These are phyloP conservation scores for Taphrina confusa DNA, from an alignment of 1,139 yeast species.

Conservation along the genomic window DNA sequence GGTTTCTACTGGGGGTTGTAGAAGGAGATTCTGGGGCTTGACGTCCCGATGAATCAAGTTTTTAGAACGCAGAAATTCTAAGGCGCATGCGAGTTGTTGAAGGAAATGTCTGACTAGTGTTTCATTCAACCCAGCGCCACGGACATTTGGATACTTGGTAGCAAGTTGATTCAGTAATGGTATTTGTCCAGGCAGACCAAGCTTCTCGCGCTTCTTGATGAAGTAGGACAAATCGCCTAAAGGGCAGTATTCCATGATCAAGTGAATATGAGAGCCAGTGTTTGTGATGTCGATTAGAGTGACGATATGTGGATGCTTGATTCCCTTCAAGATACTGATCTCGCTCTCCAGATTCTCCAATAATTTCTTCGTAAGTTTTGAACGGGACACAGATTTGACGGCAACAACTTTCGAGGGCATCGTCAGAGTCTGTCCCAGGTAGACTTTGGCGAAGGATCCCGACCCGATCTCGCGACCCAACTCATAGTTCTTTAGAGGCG, in stretches of 20 bases:
- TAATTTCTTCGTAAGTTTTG: constrained; percentile 80
- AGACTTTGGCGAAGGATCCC: constrained; percentile 94
- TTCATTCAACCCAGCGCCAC: constrained; percentile 73
- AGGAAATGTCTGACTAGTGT: constrained; percentile 78
- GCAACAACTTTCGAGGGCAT: constrained; percentile 68
- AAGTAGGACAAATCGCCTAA: constrained; percentile 89
- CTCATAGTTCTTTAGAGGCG: constrained; percentile 52
- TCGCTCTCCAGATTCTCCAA: constrained; percentile 89
- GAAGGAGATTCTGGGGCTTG: constrained; percentile 85
- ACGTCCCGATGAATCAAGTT: constrained; percentile 91
- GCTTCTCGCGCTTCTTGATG: constrained; percentile 71
- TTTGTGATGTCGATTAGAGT: constrained; percentile 67
- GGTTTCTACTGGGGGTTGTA: constrained; percentile 65
- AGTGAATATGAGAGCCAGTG: constrained; percentile 64
- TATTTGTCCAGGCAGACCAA: constrained; percentile 57
- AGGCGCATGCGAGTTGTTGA: constrained; percentile 81
- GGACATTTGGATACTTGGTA: constrained; percentile 79
- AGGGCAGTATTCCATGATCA: constrained; percentile 96
- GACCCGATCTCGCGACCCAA: constrained; percentile 81
- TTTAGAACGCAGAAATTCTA: constrained; percentile 74
- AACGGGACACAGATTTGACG: constrained; percentile 79
- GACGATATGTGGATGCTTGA: constrained; percentile 92
- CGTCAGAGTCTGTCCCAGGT: constrained; percentile 57
- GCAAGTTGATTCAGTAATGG: constrained; percentile 77
- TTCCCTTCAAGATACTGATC: constrained; percentile 76